Evolutionary conservation across 192 early-diverging fungal species (phyloP), one percentile per base, ranked within the genome.

Genomic region (Backusella luteola): DNA sequence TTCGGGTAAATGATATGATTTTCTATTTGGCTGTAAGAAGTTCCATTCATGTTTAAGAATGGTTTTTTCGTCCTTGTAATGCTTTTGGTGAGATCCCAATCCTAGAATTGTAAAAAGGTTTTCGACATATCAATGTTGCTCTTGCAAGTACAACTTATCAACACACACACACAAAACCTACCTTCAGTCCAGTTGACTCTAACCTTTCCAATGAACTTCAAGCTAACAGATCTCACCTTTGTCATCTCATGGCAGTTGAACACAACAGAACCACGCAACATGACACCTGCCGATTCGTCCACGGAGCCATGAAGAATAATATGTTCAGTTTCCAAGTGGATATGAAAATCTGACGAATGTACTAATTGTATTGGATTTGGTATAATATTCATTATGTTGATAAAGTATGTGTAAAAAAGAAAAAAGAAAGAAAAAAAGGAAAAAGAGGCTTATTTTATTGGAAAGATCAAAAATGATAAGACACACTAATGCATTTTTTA

Each of bases 21-120:
- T 85, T 52, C 79, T 81, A 66, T 81, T 83, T 6, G 82, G 74
- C 39, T 82, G 80, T 12, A 89, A 71, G 68, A 92, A 92, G 34
- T 26, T 44, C 91, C 91, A 92, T 36, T 87, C 81, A 56, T 91
- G 91, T 38, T 86, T 71, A 34, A 86, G 69, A 19, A 92, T 71
- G 29, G 83, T 81, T 32, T 80, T 39, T 77, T 86, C 79, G 29
- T 84, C 76, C 34, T 75, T 56, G 69, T 73, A 74, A 69, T 78
- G 73, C 3, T 44, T 32, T 75, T 83, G 84, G 11, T 73, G 75
- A 29, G 82, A 77, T 29, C 82, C 82, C 17, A 66, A 35, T 38
- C 75, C 42, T 53, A 59, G 41, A 32, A 23, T 38, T 11, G 15
- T 67, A n/a, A 21, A 38, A 38, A 39, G 0, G 29, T 14, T 69